Evolutionary conservation across 2,329 filamentous ascomycete species (phyloP).

Genomic region (Sclerotinia borealis): DNA sequence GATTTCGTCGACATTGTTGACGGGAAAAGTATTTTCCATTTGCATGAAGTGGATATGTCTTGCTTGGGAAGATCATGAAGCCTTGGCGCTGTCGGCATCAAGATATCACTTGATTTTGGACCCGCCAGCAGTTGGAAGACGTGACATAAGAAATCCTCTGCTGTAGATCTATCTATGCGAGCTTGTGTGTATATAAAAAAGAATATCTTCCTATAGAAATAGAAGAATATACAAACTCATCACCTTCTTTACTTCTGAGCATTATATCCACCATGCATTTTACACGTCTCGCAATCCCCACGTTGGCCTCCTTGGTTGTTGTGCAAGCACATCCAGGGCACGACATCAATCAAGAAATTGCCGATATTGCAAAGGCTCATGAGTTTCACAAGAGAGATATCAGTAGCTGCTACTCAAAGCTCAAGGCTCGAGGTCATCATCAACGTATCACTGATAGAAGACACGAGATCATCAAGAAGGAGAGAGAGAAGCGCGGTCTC

Average conservation of each 20-base stretch:
- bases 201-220: neutral
- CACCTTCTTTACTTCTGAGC: neutral
- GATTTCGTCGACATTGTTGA: neutral
- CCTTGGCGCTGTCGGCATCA: neutral
- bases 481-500: constrained; percentile 14
- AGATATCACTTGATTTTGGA: neutral
- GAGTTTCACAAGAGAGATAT: constrained; percentile 8
- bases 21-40: neutral
- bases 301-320: neutral
- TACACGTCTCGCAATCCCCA: neutral
- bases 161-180: neutral
- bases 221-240: neutral
- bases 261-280: constrained; percentile 8
- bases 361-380: neutral
- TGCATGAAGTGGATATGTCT: neutral
- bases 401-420: constrained; percentile 17
- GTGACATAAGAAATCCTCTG: neutral
- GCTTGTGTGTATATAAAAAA: neutral
- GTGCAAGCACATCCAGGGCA: constrained; percentile 10
- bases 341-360: constrained; percentile 1
- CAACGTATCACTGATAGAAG: constrained; percentile 14
- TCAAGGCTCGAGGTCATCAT: constrained; percentile 35
- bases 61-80: neutral
- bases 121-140: neutral
- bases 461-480: constrained; percentile 9